A percentile compares a stretch with the other conserved stretches of the same genome.
phyloP scores from a whole-genome alignment of 306 rosid genomes.

The Dalbergia oliveri region DNA sequence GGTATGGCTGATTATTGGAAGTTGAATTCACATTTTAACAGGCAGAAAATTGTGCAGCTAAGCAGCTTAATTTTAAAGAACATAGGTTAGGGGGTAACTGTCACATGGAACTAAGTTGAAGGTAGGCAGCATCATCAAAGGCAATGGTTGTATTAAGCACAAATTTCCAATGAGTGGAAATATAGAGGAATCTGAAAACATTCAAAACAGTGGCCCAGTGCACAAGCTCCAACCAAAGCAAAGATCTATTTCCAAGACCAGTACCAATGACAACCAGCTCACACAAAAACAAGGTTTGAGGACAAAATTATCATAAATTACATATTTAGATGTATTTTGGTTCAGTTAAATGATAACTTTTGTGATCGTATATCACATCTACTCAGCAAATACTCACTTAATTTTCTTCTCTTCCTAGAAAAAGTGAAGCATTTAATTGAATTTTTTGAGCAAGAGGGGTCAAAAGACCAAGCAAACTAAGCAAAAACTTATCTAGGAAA shows the following conservation, averaged over 20 bases:
- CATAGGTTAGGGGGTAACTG: not conserved
- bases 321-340: not conserved
- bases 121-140: not conserved
- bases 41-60: conserved; percentile 14
- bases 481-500: conserved; percentile 8
- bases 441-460: not conserved
- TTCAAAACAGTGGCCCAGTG: not conserved
- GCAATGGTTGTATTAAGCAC: not conserved
- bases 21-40: conserved; percentile 1
- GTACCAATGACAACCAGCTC: not conserved
- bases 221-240: conserved; percentile 7
- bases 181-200: not conserved
- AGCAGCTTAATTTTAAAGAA: conserved; percentile 7
- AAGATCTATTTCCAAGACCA: not conserved
- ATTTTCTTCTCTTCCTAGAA: conserved; percentile 1
- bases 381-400: conserved; percentile 24
- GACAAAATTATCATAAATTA: conserved; percentile 21
- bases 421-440: conserved; percentile 16
- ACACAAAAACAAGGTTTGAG: conserved; percentile 12
- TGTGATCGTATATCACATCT: not conserved
- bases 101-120: not conserved
- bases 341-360: not conserved
- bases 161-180: not conserved
- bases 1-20: conserved; percentile 16
- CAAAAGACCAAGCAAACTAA: conserved; percentile 4